A percentile compares a stretch with the other conserved stretches of the same genome.
Evolutionary conservation across 495 filamentous ascomycete genomes (phyloP).

Genomic region (Trichoderma virens): DNA sequence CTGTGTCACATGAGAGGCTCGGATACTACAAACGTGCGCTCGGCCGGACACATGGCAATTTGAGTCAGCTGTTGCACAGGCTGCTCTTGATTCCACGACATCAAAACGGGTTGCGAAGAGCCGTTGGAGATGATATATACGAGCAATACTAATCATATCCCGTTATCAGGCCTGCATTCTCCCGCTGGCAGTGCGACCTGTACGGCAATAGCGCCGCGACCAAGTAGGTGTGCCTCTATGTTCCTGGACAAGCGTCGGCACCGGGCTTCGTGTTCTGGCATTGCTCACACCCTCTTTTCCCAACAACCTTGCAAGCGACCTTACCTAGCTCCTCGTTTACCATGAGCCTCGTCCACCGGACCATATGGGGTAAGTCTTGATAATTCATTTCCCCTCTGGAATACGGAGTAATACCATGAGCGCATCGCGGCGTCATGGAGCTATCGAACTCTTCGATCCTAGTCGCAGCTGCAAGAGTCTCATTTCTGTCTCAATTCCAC

Average conservation of each 20-base stretch:
- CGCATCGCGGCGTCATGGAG: not conserved
- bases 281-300: not conserved
- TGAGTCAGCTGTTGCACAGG: not conserved
- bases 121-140: not conserved
- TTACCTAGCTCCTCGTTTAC: not conserved
- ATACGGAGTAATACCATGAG: no score
- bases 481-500: no score
- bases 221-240: constrained; percentile 1
- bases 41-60: not conserved
- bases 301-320: not conserved
- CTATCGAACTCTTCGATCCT: not conserved
- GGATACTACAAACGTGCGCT: not conserved
- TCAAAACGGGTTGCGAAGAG: not conserved
- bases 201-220: not conserved
- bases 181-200: not conserved
- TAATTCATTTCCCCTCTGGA: no score
- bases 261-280: not conserved
- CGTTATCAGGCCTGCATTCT: not conserved
- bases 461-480: not conserved
- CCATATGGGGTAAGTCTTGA: not conserved
- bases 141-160: not conserved
- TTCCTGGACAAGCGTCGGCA: not conserved
- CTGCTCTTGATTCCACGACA: not conserved
- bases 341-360: not conserved
- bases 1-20: not conserved